Base-by-base conservation (phyloP, 306 rosid genomes). In the Trifolium fragiferum region DNA sequence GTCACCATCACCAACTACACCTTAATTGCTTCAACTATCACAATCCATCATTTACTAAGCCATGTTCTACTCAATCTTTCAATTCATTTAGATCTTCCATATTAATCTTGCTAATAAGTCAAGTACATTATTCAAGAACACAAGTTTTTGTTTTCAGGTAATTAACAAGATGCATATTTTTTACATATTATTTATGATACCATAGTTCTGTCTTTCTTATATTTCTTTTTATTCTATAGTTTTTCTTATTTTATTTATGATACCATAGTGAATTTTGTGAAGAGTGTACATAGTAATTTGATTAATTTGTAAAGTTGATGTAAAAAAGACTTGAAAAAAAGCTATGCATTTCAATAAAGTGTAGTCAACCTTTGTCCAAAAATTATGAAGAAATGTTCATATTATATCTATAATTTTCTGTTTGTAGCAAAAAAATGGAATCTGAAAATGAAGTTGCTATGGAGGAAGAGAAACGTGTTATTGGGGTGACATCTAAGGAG, bases 391-490 rank as follows among this genome's bases (percentile, higher is more conserved):
- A 60, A 25, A 18, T 61, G 19, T 54, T n/a, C 5, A 4, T 11
- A 23, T 38, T 27, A 11, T 37, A 19, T 60, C n/a, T n/a, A n/a
- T n/a, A n/a, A n/a, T n/a, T 37, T 37, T 7, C 40, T 50, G 33
- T 50, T 67, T 68, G 47, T 51, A 66, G 47, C 77, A 59, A 49
- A 58, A 59, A 49, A 58, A 94, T 95, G 99, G 96, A 90, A 69
- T 84, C 93, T 77, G 87, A 80, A 85, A 86, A 72, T 40, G 93
- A 88, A 68, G 80, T 87, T 60, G 75, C 73, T 76, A 75, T 80
- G 78, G 92, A 89, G 86, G 96, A 87, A 69, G 93, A 90, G 89
- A 94, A 82, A 49, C 76, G 87, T 77, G 86, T 82, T 49, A 74
- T 82, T 60, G 90, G 76, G 59, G 83, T 61, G 67, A 85, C 79